A percentile compares a stretch with the other conserved stretches of the same genome.
phyloP scores from a whole-genome alignment of 2,329 filamentous ascomycete species.

The Colletotrichum sp. region DNA sequence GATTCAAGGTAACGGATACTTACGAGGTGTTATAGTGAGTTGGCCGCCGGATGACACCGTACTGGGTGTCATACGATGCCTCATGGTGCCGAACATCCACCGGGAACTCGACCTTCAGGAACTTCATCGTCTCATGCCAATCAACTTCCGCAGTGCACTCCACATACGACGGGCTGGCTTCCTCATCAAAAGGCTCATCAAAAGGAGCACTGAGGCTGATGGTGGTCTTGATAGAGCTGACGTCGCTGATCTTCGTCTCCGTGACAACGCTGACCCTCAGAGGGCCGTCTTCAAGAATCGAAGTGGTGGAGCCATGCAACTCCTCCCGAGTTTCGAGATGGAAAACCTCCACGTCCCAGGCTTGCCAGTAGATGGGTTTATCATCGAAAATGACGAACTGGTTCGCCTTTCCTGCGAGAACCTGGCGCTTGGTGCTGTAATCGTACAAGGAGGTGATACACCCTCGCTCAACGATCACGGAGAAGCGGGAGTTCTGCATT shows the following conservation, averaged over 20 bases:
- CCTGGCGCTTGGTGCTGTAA: conserved; percentile 58
- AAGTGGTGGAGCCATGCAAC: conserved; percentile 53
- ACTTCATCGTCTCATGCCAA: conserved; percentile 74
- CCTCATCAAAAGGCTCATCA: conserved; percentile 36
- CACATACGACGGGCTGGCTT: conserved; percentile 51
- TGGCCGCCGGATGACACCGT: conserved; percentile 67
- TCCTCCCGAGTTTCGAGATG: conserved; percentile 69
- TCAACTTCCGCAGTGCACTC: conserved; percentile 68
- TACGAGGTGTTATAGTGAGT: conserved; percentile 73
- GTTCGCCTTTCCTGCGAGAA: conserved; percentile 65
- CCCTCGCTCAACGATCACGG: conserved; percentile 60
- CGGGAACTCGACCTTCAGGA: conserved; percentile 74
- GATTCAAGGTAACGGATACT: background rate
- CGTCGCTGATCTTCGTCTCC: conserved; percentile 66
- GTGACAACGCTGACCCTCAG: conserved; percentile 64
- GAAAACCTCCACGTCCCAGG: conserved; percentile 74
- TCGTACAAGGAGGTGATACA: conserved; percentile 68
- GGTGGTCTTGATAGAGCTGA: conserved; percentile 69
- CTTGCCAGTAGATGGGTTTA: conserved; percentile 75
- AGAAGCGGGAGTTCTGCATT: conserved; percentile 60
- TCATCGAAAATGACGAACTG: conserved; percentile 73
- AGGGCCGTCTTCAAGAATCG: conserved; percentile 54
- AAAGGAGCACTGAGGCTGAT: conserved; percentile 60
- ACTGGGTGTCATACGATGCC: conserved; percentile 73
- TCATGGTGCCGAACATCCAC: conserved; percentile 69